A percentile compares a stretch with the other conserved stretches of the same genome.
Conservation (phyloP, 345 rosid species). For the Ceriops decandra region DNA sequence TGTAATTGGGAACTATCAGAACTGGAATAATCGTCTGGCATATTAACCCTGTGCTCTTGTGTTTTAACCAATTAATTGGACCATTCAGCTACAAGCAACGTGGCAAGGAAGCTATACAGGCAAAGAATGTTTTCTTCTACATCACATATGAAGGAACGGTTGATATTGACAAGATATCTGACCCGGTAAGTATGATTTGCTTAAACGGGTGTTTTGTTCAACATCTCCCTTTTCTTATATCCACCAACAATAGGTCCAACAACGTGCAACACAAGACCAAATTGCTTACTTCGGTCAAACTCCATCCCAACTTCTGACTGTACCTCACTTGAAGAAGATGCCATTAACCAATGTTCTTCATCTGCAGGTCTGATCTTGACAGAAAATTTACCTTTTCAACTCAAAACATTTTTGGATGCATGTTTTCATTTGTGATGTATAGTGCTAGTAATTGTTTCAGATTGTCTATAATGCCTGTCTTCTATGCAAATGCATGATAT, state of each 20-base stretch:
- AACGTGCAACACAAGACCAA: constrained; percentile 92
- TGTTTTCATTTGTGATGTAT: not conserved
- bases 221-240: constrained; percentile 16
- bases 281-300: constrained; percentile 99
- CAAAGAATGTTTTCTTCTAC: constrained; percentile 95
- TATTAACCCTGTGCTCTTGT: not conserved
- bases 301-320: constrained; percentile 87
- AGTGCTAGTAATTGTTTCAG: not conserved
- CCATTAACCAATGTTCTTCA: constrained; percentile 80
- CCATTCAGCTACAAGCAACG: constrained; percentile 85
- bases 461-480: not conserved
- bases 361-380: constrained; percentile 58
- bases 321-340: constrained; percentile 82
- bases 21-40: not conserved
- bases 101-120: constrained; percentile 91
- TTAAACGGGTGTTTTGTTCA: constrained; percentile 14
- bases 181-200: constrained; percentile 58
- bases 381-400: not conserved
- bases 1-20: not conserved
- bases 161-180: constrained; percentile 80
- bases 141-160: constrained; percentile 95
- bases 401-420: not conserved
- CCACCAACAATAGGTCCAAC: constrained; percentile 62
- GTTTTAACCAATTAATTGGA: constrained; percentile 20
- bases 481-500: not conserved